Base-by-base conservation (phyloP, 176 grass and related monocot species). In the Oryza coarctata region DNA sequence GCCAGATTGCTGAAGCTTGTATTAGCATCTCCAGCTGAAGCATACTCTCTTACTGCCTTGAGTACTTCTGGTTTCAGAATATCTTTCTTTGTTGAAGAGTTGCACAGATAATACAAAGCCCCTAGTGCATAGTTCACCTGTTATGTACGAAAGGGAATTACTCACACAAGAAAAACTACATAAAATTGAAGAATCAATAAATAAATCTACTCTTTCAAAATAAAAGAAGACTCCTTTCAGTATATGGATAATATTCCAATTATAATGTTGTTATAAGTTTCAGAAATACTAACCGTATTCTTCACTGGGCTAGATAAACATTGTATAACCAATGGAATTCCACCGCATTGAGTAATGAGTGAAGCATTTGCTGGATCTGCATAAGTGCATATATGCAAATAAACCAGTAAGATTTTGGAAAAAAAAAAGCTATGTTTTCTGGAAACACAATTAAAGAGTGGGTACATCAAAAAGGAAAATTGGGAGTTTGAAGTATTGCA, bases 61-160 rank as follows among this genome's bases (percentile, higher is more conserved):
- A 90, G 32, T 23, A 91, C 80, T 58, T 93, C 83, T n/a, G 94
- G 91, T 83, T 97, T 93, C 81, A 93, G n/a, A 36, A 93, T 93
- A 14, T 97, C 88, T 64, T 87, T 97, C 72, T 91, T 91, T 44
- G 94, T 88, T 1, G 39, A 89, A 17, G 86, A 27, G 83, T 82
- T 89, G 79, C 86, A 91, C 20, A 91, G 76, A 65, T 91, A 94
- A 91, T 94, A 97, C 65, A 97, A 68, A 85, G 86, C 84, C 32
- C 94, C 94, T 84, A 94, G 91, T 50, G 94, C 94, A 68, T 92
- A 97, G 58, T 58, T 89, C 63, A 97, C 94, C 94, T 97, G 80
- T 70, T 28, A 74, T 38, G 27, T 33, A 44, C 3, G 43, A 38
- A 63, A 63, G 12, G 32, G 38, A 72, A 76, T 57, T 65, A 30